A percentile compares a stretch with the other conserved stretches of the same genome.
phyloP scores from a whole-genome alignment of 2,329 filamentous ascomycete genomes.

The Ilyonectria robusta region DNA sequence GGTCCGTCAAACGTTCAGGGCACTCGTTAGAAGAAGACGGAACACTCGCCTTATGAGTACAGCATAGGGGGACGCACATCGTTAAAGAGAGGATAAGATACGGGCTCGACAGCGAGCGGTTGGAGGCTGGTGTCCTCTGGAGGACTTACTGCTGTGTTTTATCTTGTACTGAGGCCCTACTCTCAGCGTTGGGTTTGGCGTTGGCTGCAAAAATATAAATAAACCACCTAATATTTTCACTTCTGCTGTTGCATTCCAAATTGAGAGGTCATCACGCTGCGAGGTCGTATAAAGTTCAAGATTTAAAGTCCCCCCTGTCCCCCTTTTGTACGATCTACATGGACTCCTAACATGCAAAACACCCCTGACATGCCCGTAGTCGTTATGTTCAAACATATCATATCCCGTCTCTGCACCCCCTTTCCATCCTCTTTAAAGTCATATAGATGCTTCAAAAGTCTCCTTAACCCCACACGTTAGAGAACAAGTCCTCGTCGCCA shows the following conservation, averaged over 20 bases:
- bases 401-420: neutral
- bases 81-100: constrained; percentile 2
- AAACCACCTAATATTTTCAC: constrained; percentile 13
- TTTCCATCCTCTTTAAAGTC: constrained; percentile 17
- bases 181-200: constrained; percentile 27
- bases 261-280: neutral
- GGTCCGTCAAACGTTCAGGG: neutral
- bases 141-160: constrained; percentile 5
- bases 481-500: constrained; percentile 89
- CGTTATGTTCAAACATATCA: constrained; percentile 43
- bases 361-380: constrained; percentile 50
- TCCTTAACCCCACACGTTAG: constrained; percentile 89
- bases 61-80: neutral
- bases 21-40: constrained; percentile 18
- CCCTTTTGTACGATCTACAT: constrained; percentile 49
- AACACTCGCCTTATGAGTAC: neutral
- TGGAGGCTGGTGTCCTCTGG: constrained; percentile 19
- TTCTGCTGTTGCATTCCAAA: neutral
- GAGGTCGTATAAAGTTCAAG: constrained; percentile 15
- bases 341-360: constrained; percentile 53
- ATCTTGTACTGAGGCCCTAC: constrained; percentile 14
- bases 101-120: neutral
- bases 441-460: constrained; percentile 33
- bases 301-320: constrained; percentile 36
- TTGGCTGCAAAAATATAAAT: constrained; percentile 24